These are phyloP conservation scores for Aurantiochytrium sp. DNA, from an alignment of 108 stramenopile genomes.

Conservation along the genomic window DNA sequence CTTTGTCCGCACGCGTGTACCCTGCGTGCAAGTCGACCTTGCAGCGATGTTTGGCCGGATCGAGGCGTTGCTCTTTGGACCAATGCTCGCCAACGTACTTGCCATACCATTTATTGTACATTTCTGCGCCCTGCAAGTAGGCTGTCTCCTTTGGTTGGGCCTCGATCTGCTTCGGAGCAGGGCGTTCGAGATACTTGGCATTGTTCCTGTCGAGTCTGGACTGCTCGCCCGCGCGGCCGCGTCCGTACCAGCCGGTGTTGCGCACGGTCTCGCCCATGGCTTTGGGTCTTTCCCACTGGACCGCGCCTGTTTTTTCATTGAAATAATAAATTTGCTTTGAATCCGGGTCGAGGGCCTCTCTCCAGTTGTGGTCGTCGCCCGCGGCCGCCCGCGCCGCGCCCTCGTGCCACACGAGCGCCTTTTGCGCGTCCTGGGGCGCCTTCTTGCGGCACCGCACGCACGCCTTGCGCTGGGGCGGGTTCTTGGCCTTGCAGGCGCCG, in stretches of 20 bases:
- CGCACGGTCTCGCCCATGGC: constrained; percentile 41
- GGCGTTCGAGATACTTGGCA: constrained; percentile 30
- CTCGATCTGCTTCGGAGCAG: background rate
- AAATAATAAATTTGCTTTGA: constrained; percentile 42
- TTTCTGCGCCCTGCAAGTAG: constrained; percentile 35
- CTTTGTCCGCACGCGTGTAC: constrained; percentile 34
- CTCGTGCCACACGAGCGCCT: background rate
- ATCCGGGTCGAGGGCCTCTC: constrained; percentile 33
- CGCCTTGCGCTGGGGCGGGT: background rate
- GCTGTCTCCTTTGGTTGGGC: constrained; percentile 31
- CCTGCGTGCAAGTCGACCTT: constrained; percentile 37
- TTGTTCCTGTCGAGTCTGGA: background rate
- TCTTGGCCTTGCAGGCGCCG: constrained; percentile 20
- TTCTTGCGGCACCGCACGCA: constrained; percentile 31
- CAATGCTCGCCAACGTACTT: constrained; percentile 37
- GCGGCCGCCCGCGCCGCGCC: background rate
- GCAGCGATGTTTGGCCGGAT: constrained; percentile 38
- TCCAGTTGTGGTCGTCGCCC: constrained; percentile 23
- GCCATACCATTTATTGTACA: constrained; percentile 47
- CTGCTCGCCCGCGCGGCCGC: constrained; percentile 28
- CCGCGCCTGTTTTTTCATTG: constrained; percentile 32
- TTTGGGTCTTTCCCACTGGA: constrained; percentile 37
- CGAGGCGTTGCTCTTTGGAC: constrained; percentile 15
- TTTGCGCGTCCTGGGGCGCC: background rate
- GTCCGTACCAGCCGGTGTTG: constrained; percentile 47